These are phyloP conservation scores for Irpex rosettiformis DNA, from an alignment of 1,284 basidiomycete genomes.

Conservation along the genomic window DNA sequence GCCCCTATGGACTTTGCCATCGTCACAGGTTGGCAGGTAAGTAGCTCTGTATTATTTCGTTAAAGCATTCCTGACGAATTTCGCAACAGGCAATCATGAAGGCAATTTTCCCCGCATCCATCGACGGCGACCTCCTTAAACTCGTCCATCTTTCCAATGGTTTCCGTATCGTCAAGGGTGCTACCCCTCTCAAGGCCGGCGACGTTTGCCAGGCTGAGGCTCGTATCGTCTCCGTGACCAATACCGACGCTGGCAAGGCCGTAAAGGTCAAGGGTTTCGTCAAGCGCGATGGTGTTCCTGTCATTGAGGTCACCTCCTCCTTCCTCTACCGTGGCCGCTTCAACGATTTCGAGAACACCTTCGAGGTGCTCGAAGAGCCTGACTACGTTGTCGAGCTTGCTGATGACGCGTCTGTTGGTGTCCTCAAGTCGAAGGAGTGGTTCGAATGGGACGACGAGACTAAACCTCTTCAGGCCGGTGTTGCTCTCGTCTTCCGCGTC, in stretches of 20 bases:
- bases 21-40: slow-evolving; percentile 94
- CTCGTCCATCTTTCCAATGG: slow-evolving; percentile 97
- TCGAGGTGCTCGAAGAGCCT: slow-evolving; percentile 87
- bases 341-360: slow-evolving; percentile 92
- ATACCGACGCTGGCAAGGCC: slow-evolving; percentile 90
- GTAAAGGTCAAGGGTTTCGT: slow-evolving; percentile 92
- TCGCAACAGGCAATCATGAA: slow-evolving; percentile 85
- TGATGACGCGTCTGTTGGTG: slow-evolving; percentile 82
- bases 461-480: slow-evolving; percentile 76
- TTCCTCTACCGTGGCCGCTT: slow-evolving; percentile 98
- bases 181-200: slow-evolving; percentile 75
- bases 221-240: slow-evolving; percentile 85
- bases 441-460: slow-evolving; percentile 92
- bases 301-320: slow-evolving; percentile 92
- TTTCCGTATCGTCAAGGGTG: slow-evolving; percentile 85
- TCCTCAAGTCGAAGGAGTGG: slow-evolving; percentile 96
- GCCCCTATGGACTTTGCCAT: slow-evolving; percentile 99
- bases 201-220: slow-evolving; percentile 92
- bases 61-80: slow-evolving; percentile 10
- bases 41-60: slow-evolving; percentile 23
- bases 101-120: slow-evolving; percentile 88
- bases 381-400: slow-evolving; percentile 81
- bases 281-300: slow-evolving; percentile 68
- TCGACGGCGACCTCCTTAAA: slow-evolving; percentile 92
- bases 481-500: slow-evolving; percentile 86